Base-by-base conservation (phyloP, 768 basidiomycete species). In the Mrakia gelida region DNA sequence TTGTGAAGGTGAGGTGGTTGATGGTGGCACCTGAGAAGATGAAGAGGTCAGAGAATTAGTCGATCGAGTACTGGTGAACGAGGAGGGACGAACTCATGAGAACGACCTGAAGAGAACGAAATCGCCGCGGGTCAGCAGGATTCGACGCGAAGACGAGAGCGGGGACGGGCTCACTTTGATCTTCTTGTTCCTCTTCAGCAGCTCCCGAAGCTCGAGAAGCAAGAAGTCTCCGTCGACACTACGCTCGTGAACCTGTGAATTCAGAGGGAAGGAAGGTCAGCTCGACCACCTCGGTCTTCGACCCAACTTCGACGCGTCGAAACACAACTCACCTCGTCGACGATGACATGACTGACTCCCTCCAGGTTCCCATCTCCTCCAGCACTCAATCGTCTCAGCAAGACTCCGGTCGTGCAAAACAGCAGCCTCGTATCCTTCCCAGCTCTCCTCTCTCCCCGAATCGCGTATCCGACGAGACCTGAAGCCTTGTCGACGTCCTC, bases 321-420 rank as follows among this genome's bases (percentile, higher is more conserved):
- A 26, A 9, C 0, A n/a, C 4, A 7, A 70, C 86, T 67, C 79
- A 92, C 95, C 87, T 98, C 95, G 80, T 97, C 95, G 26, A 97
- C 92, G 54, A 97, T 86, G 54, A 98, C 87, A 85, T 97, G 95
- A 3, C 91, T 91, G 62, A 95, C 87, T 59, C 89, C 87, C 52
- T 88, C 83, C 23, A 97, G 85, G 54, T 86, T 83, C 1, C 86
- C 87, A 80, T 95, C 92, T 0, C 85, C 86, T 15, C 91, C 91
- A 43, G 87, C 86, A n/a, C 90, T 88, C 18, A 97, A 85, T 26
- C 93, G 88, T 76, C 93, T 86, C 68, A 97, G 87, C 2, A 94
- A 88, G n/a, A 97, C 92, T 85, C 95, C 95, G 15, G 94, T 97
- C 2, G 95, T 98, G 82, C 94, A 94, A 82, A 96, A 97, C 28